Evolutionary conservation across 805 yeast species (phyloP).

Genomic region (Saccharomycopsis javanensis): DNA sequence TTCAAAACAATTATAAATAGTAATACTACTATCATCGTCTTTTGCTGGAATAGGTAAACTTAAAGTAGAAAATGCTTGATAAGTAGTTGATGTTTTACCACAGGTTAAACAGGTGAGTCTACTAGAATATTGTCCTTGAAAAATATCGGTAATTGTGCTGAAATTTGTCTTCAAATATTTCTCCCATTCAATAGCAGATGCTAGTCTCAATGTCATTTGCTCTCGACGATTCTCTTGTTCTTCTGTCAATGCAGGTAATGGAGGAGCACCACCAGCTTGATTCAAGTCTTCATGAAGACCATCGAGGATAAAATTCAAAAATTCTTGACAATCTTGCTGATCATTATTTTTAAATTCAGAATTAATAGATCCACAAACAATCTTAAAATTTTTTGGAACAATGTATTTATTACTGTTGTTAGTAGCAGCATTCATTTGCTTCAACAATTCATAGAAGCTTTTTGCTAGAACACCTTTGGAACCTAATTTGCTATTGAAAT

Average conservation of each 20-base stretch:
- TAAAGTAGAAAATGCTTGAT: slow-evolving; percentile 69
- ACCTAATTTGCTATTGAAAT: slow-evolving; percentile 64
- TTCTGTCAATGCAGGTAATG: slow-evolving; percentile 49
- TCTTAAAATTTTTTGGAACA: slow-evolving; percentile 57
- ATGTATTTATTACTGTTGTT: slow-evolving; percentile 36
- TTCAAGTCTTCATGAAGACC: slow-evolving; percentile 79
- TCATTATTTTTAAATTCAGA: slow-evolving; percentile 53
- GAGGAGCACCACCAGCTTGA: slow-evolving; percentile 45
- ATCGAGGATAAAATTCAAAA: slow-evolving; percentile 64
- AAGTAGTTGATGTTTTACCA: slow-evolving; percentile 71
- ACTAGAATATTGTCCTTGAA: slow-evolving; percentile 87
- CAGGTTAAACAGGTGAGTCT: slow-evolving; percentile 67
- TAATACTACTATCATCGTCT: slow-evolving; percentile 24
- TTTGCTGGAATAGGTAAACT: slow-evolving; percentile 67
- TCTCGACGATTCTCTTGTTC: slow-evolving; percentile 71
- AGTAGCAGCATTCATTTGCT: slow-evolving; percentile 34
- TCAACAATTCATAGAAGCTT: slow-evolving; percentile 51
- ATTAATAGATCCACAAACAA: slow-evolving; percentile 57
- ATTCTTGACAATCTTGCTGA: slow-evolving; percentile 84
- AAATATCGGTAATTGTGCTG: slow-evolving; percentile 69
- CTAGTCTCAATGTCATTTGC: slow-evolving; percentile 60
- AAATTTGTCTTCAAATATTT: slow-evolving; percentile 69
- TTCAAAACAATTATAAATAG: slow-evolving; percentile 58
- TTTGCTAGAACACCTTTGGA: slow-evolving; percentile 71
- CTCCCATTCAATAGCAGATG: slow-evolving; percentile 89